These are phyloP conservation scores for Dactylellina parvicollis DNA, from an alignment of 2,329 filamentous ascomycete species.

Conservation along the genomic window DNA sequence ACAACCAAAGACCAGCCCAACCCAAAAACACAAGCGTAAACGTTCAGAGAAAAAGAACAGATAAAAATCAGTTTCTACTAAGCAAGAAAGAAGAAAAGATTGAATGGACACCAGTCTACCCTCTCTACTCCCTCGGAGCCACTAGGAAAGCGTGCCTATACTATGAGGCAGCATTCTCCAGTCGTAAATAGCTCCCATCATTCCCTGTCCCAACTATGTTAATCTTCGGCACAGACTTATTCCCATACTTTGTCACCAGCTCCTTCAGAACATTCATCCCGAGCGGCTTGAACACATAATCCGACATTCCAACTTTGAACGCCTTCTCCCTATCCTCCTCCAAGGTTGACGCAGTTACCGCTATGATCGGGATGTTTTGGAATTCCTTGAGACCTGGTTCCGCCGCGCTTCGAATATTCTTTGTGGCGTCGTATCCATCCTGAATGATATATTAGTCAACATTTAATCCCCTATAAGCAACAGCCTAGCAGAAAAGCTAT, in stretches of 20 bases:
- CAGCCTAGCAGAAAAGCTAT: neutral
- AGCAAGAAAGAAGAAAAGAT: neutral
- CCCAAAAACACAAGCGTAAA: neutral
- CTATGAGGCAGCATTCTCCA: conserved; percentile 38
- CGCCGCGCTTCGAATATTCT: conserved; percentile 54
- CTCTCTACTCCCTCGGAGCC: conserved; percentile 17
- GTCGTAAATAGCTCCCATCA: neutral
- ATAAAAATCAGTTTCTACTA: neutral
- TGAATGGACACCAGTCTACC: neutral
- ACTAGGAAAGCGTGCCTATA: conserved; percentile 40
- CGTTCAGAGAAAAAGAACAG: neutral
- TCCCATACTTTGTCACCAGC: conserved; percentile 52
- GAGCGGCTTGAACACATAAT: conserved; percentile 56
- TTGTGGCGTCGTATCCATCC: conserved; percentile 57
- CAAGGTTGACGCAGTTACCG: conserved; percentile 55
- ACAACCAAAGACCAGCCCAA: neutral
- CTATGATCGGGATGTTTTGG: conserved; percentile 56
- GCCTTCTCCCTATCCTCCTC: conserved; percentile 56
- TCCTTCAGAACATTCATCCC: conserved; percentile 54
- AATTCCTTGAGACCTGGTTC: conserved; percentile 53
- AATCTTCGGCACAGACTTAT: conserved; percentile 6
- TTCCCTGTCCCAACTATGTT: conserved; percentile 5
- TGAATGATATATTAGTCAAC: neutral
- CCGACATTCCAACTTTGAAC: conserved; percentile 56
- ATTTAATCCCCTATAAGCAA: neutral